A percentile compares a stretch with the other conserved stretches of the same genome.
Evolutionary conservation across 192 early-diverging fungal genomes (phyloP).

Genomic region (Entomortierella chlamydospora): DNA sequence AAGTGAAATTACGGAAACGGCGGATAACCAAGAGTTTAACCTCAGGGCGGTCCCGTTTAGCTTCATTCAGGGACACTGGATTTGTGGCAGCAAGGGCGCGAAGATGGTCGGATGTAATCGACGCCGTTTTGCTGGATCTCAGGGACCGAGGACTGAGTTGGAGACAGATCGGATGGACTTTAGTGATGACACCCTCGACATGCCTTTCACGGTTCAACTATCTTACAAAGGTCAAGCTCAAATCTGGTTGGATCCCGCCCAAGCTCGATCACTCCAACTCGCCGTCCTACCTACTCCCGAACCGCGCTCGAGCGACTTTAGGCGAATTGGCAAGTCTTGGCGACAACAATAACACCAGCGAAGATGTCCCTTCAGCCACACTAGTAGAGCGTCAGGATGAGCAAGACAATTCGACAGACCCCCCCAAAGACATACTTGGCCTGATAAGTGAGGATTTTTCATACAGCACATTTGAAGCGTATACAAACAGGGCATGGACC

Average conservation of each 20-base stretch:
- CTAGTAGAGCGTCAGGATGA: background rate
- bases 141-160: constrained; percentile 23
- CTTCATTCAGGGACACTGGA: background rate
- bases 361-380: background rate
- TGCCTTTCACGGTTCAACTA: constrained; percentile 27
- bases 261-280: constrained; percentile 10
- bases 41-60: background rate
- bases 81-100: background rate
- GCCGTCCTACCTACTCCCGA: constrained; percentile 18
- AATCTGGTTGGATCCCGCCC: constrained; percentile 21
- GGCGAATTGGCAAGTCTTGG: background rate
- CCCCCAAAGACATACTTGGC: background rate
- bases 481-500: constrained; percentile 16
- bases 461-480: background rate
- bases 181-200: constrained; percentile 13
- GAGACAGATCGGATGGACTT: constrained; percentile 26
- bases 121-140: constrained; percentile 19
- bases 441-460: constrained; percentile 9
- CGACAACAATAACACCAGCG: background rate
- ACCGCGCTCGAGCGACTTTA: background rate
- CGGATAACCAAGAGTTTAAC: background rate
- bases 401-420: background rate
- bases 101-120: constrained; percentile 18
- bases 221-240: constrained; percentile 1
- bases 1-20: background rate